Evolutionary conservation across 768 basidiomycete species (phyloP).

Genomic region (Trametes sanguinea): DNA sequence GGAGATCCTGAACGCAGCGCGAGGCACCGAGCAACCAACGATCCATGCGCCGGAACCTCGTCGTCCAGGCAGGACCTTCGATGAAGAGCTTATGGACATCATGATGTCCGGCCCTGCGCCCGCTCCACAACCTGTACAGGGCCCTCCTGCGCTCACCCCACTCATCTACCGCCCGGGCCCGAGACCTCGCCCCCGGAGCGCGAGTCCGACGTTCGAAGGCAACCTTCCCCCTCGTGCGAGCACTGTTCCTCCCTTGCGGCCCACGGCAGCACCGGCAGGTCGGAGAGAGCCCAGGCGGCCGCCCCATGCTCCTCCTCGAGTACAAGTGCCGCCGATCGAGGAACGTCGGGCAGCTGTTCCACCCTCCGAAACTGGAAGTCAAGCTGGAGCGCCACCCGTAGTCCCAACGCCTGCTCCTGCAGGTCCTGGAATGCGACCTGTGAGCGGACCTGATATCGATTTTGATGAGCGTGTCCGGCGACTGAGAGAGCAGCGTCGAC

Average conservation of each 20-base stretch:
- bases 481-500: constrained; percentile 17
- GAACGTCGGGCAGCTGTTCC: not conserved
- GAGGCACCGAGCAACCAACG: constrained; percentile 32
- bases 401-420: constrained; percentile 3
- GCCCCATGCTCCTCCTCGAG: not conserved
- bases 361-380: constrained; percentile 17
- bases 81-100: constrained; percentile 62
- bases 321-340: not conserved
- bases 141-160: constrained; percentile 55
- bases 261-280: not conserved
- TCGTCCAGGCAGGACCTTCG: constrained; percentile 52
- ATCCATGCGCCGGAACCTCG: constrained; percentile 48
- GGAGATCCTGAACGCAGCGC: constrained; percentile 23
- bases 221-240: constrained; percentile 32
- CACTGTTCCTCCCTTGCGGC: constrained; percentile 26
- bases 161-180: constrained; percentile 56
- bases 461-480: constrained; percentile 19
- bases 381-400: not conserved
- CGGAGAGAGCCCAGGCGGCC: not conserved
- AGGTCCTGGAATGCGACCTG: constrained; percentile 2
- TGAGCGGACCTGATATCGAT: constrained; percentile 16
- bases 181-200: constrained; percentile 41
- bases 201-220: constrained; percentile 39
- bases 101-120: constrained; percentile 48
- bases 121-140: constrained; percentile 42